Evolutionary conservation across 176 grass and related monocot genomes (phyloP), one percentile per base, ranked within the genome.

Genomic region (Themeda triandra): DNA sequence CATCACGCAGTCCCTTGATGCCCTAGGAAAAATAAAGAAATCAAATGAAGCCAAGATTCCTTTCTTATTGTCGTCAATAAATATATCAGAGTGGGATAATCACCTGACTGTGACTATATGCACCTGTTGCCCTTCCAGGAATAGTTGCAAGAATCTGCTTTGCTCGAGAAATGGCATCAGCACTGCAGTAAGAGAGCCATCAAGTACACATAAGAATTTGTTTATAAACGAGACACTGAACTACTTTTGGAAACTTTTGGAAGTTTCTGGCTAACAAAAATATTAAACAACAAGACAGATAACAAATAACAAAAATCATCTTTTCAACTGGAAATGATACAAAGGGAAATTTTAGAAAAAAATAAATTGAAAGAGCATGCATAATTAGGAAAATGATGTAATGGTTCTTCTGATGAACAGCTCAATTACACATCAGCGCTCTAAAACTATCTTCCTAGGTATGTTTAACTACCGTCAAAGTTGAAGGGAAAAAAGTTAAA

Each of bases 21-120:
- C 96, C 96, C 96, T 99, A 73, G 85, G 83, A 84, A 84, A 77
- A 80, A 86, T 53, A 72, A 76, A 78, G 3, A 71, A 76, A 77
- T 79, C 32, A 51, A 87, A 71, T 70, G 14, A 82, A 83, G 66
- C 12, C 49, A 80, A 77, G 23, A 66, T 79, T 48, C 45, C 35
- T 18, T 58, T 66, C 53, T 77, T 27, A 15, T 77, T 76, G 15
- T 80, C 8, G 13, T 19, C 36, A 78, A 62, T 68, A 92, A 93
- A 74, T 88, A 71, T 54, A 17, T 78, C 31, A 23, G 21, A 0
- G 75, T 36, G 21, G 62, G 28, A 73, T 68, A 82, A 54, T 82
- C 90, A 98, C 96, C 89, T 98, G 92, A 67, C 96, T 95, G 85
- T 95, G 96, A 59, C 96, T 98, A 75, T 98, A 98, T 82, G 96